These are phyloP conservation scores for Blastomyces percursus DNA, from an alignment of 2,329 filamentous ascomycete genomes.

Conservation along the genomic window DNA sequence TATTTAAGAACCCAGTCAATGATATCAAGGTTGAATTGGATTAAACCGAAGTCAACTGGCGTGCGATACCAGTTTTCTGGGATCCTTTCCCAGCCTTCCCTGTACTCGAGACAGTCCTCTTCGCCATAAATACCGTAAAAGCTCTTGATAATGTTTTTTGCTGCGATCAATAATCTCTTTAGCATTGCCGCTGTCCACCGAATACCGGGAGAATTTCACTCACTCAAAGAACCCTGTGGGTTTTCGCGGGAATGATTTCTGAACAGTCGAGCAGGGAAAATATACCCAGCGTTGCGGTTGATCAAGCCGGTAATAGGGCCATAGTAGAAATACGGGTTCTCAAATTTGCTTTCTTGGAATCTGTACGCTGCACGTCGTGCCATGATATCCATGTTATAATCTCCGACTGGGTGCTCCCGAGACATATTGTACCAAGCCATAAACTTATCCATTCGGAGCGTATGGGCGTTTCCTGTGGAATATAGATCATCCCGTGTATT, in stretches of 20 bases:
- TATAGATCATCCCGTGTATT: constrained; percentile 45
- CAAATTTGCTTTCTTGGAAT: constrained; percentile 38
- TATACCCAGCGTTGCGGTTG: constrained; percentile 39
- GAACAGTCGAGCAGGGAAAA: constrained; percentile 36
- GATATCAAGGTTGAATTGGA: constrained; percentile 35
- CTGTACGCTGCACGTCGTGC: constrained; percentile 36
- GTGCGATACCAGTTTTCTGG: constrained; percentile 44
- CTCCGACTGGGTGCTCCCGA: constrained; percentile 18
- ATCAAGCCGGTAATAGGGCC: constrained; percentile 43
- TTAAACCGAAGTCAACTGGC: constrained; percentile 38
- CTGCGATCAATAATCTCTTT: constrained; percentile 17
- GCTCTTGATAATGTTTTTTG: constrained; percentile 33
- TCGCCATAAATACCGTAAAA: constrained; percentile 40
- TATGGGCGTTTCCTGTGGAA: constrained; percentile 39
- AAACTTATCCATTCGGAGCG: constrained; percentile 44
- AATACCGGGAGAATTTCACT: constrained; percentile 11
- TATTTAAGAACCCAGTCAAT: constrained; percentile 30
- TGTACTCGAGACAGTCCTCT: constrained; percentile 34
- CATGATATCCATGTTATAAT: constrained; percentile 35
- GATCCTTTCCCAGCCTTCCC: constrained; percentile 41
- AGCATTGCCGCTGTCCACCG: neutral
- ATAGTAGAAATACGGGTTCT: constrained; percentile 46
- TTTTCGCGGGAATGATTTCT: constrained; percentile 37
- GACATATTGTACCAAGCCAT: constrained; percentile 37
- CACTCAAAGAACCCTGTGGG: constrained; percentile 30